These are phyloP conservation scores for Moesziomyces sp. DNA, from an alignment of 1,284 basidiomycete species.

Conservation along the genomic window DNA sequence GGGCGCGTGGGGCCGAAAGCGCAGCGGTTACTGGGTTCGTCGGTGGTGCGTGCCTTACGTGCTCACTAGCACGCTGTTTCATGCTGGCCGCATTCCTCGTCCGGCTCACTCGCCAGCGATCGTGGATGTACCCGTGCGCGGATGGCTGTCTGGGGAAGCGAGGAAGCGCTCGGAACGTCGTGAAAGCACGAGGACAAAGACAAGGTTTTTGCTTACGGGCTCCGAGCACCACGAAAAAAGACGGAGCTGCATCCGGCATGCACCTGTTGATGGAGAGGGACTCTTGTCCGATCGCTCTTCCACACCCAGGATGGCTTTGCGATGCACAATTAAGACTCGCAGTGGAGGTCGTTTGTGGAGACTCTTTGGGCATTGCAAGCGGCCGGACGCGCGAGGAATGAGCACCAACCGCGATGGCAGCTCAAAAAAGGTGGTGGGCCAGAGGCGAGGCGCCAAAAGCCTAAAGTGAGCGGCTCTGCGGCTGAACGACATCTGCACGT, in stretches of 20 bases:
- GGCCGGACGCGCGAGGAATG: too few relatives aligned
- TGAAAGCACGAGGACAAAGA: not conserved
- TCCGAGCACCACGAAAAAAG: not conserved
- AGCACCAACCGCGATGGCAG: too few relatives aligned
- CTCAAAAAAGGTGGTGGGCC: too few relatives aligned
- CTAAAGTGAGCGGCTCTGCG: slow-evolving; percentile 32
- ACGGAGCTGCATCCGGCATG: not conserved
- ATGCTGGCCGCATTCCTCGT: not conserved
- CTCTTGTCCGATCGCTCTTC: not conserved
- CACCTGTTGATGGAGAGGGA: not conserved
- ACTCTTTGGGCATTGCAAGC: too few relatives aligned
- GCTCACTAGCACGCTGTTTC: too few relatives aligned
- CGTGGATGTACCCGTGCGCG: too few relatives aligned
- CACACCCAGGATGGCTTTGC: not conserved
- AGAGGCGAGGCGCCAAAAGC: not conserved
- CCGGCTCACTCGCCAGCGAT: not conserved
- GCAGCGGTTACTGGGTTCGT: too few relatives aligned
- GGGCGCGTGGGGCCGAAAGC: too few relatives aligned
- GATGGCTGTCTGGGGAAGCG: not conserved
- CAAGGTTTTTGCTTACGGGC: not conserved
- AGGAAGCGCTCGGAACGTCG: not conserved
- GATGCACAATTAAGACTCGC: not conserved
- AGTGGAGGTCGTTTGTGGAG: too few relatives aligned
- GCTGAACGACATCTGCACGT: slow-evolving; percentile 26
- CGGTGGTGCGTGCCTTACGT: too few relatives aligned